phyloP scores from a whole-genome alignment of 2,329 filamentous ascomycete species.

The Aureobasidium lini region DNA sequence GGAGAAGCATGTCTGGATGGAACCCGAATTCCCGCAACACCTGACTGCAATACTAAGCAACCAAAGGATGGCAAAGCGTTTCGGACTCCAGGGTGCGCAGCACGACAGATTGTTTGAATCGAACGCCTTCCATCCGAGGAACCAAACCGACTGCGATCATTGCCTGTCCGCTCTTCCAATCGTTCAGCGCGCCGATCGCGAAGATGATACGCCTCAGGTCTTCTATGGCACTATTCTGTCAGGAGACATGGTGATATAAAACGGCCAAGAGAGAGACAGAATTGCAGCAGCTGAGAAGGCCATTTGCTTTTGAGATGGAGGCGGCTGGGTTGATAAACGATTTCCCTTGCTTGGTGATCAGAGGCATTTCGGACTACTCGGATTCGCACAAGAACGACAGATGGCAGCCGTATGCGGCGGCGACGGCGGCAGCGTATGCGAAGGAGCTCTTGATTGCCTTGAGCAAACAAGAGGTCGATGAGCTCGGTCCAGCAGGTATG shows the following conservation, averaged over 20 bases:
- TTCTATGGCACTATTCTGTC: conserved; percentile 18
- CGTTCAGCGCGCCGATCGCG: neutral
- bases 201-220: neutral
- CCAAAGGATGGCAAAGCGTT: neutral
- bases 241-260: conserved; percentile 15
- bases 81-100: neutral
- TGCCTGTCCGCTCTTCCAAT: neutral
- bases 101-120: neutral
- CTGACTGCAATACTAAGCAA: neutral
- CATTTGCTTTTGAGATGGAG: conserved; percentile 17
- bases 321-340: conserved; percentile 14
- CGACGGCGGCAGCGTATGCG: conserved; percentile 21
- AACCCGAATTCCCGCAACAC: neutral
- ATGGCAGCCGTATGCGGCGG: conserved; percentile 26
- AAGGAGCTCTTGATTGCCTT: conserved; percentile 8
- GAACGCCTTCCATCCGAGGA: too few species aligned
- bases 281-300: neutral
- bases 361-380: conserved; percentile 18
- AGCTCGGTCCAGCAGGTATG: neutral
- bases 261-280: conserved; percentile 10
- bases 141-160: neutral
- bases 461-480: neutral
- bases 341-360: conserved; percentile 20
- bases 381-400: conserved; percentile 25
- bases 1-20: conserved; percentile 15